A percentile compares a stretch with the other conserved stretches of the same genome.
Conservation (phyloP, 371 early-diverging fungal species). For the Syncephalastrum racemosum region DNA sequence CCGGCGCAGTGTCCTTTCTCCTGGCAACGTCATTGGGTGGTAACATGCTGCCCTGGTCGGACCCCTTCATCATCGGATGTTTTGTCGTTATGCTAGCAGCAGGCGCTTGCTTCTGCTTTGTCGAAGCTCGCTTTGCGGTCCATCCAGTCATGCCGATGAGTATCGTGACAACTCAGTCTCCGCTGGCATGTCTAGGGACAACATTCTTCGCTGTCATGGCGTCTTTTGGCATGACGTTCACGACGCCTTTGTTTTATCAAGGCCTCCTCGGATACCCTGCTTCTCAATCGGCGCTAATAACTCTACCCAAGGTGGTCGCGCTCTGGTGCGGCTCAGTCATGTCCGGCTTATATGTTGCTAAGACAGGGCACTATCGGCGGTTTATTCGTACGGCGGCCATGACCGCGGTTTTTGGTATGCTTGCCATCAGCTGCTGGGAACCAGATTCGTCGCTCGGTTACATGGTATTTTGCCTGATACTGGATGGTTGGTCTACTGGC, state of each 20-base stretch:
- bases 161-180: conserved; percentile 39
- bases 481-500: conserved; percentile 48
- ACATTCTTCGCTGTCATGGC: conserved; percentile 40
- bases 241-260: conserved; percentile 42
- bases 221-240: conserved; percentile 31
- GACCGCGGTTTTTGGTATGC: conserved; percentile 19
- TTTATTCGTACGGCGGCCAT: conserved; percentile 25
- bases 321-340: conserved; percentile 38
- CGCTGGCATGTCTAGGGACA: conserved; percentile 34
- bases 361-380: conserved; percentile 40
- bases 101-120: conserved; percentile 45
- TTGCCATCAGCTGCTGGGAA: conserved; percentile 30
- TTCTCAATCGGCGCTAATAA: conserved; percentile 36
- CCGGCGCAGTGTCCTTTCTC: conserved; percentile 53
- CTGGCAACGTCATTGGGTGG: conserved; percentile 69
- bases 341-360: conserved; percentile 43
- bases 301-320: conserved; percentile 35
- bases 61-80: conserved; percentile 57
- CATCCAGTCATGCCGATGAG: conserved; percentile 63
- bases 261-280: conserved; percentile 37
- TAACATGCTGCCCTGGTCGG: conserved; percentile 56
- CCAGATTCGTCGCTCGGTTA: conserved; percentile 17
- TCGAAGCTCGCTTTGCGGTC: conserved; percentile 59
- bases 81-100: conserved; percentile 46
- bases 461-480: conserved; percentile 21